Evolutionary conservation across 306 rosid genomes (phyloP).

Genomic region (Trifolium subterraneum): DNA sequence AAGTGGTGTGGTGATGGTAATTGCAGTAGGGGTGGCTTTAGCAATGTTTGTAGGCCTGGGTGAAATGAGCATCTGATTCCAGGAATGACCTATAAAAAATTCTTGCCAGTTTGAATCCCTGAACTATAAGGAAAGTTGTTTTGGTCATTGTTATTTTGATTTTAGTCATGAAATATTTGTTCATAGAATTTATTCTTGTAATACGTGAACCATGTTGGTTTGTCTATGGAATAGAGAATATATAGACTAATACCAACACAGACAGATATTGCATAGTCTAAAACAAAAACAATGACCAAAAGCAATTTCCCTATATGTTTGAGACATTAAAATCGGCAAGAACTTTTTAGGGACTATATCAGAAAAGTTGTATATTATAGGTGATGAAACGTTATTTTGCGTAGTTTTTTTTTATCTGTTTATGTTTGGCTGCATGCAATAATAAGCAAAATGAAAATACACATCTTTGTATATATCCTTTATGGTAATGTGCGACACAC

Average conservation of each 20-base stretch:
- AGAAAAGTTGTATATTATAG: background rate
- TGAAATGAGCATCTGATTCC: background rate
- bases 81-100: background rate
- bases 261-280: background rate
- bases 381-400: background rate
- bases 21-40: background rate
- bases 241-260: background rate
- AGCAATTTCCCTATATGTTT: background rate
- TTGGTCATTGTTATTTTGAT: background rate
- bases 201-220: background rate
- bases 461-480: background rate
- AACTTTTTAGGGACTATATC: background rate
- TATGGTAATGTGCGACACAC: background rate
- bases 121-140: background rate
- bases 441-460: constrained; percentile 21
- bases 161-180: background rate
- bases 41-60: background rate
- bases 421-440: constrained; percentile 20
- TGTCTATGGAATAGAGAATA: background rate
- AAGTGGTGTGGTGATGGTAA: background rate
- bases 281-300: background rate
- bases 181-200: background rate
- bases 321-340: background rate
- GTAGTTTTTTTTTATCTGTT: background rate
- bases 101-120: background rate